A percentile compares a stretch with the other conserved stretches of the same genome.
Conservation (phyloP, 495 filamentous ascomycete genomes). For the Pseudoneurospora amorphoporcata region DNA sequence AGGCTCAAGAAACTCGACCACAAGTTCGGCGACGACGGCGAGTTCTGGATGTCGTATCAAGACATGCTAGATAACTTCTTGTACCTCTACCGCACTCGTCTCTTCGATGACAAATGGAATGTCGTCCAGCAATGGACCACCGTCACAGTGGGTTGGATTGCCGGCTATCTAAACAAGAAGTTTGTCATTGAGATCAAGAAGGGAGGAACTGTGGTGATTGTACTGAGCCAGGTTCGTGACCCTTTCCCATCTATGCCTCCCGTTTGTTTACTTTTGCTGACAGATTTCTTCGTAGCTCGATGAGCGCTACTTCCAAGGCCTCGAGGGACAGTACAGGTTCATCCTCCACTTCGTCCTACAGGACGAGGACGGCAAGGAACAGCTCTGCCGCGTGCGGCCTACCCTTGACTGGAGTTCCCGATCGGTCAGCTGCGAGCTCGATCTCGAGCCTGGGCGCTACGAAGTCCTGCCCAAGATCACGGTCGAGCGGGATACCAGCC, state of each 20-base stretch:
- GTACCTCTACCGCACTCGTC: slow-evolving; percentile 60
- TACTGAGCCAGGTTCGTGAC: slow-evolving; percentile 45
- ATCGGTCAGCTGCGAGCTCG: slow-evolving; percentile 61
- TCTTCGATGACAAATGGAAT: slow-evolving; percentile 63
- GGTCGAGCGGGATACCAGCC: slow-evolving; percentile 37
- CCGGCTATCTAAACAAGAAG: slow-evolving; percentile 63
- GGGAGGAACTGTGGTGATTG: slow-evolving; percentile 52
- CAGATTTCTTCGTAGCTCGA: slow-evolving; percentile 34
- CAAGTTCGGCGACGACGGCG: slow-evolving; percentile 66
- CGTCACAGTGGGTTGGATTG: slow-evolving; percentile 60
- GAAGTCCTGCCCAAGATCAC: slow-evolving; percentile 63
- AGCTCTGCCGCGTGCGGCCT: slow-evolving; percentile 56
- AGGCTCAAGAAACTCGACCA: slow-evolving; percentile 57
- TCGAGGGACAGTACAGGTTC: slow-evolving; percentile 60
- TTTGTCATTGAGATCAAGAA: slow-evolving; percentile 55
- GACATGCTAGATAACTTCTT: slow-evolving; percentile 63
- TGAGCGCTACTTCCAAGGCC: slow-evolving; percentile 58
- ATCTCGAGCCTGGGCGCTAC: slow-evolving; percentile 63
- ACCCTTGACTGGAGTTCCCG: slow-evolving; percentile 47
- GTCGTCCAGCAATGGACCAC: slow-evolving; percentile 59
- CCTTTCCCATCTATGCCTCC: not conserved
- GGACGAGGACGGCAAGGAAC: slow-evolving; percentile 56
- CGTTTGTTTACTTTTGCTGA: not conserved
- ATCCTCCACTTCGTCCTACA: slow-evolving; percentile 61
- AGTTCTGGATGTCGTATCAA: slow-evolving; percentile 31